Base-by-base conservation (phyloP, 176 grass and related monocot species). In the Eleusine indica region DNA sequence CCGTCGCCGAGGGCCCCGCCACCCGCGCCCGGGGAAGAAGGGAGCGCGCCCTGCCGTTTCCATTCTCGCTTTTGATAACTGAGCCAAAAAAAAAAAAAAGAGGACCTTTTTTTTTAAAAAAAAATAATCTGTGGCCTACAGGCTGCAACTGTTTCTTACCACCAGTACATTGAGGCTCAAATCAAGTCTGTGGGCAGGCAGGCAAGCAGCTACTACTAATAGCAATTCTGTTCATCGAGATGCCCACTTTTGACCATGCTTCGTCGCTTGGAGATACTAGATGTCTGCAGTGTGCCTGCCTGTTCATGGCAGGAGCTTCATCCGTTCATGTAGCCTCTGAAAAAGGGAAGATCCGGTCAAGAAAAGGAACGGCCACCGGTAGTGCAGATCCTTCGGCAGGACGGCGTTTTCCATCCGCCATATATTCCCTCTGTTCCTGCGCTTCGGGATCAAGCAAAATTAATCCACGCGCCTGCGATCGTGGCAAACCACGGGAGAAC, bases 391-490 rank as follows among this genome's bases (percentile, higher is more conserved):
- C 49, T 52, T 16, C 16, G 49, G 49, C 49, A 52, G 49, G 49
- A 52, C 49, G 49, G 49, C 49, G 49, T 52, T 52, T 52, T 52
- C 49, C 49, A 52, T 52, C 49, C 49, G 49, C 49, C 49, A 52
- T 52, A 52, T 52, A 52, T 52, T 15, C 49, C 14, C 53, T 76
- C 78, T 37, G 21, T 90, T 90, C 51, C 88, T 78, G 79, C 60
- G 28, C 88, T 90, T 90, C 1, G 21, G 21, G 88, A 82, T 77
- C 83, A 90, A 90, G 88, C 88, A 90, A 86, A 73, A 85, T 32
- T 57, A 15, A 66, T 7, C 60, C 61, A 0, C 15, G 9, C 28
- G 32, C 15, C 76, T 53, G 71, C 12, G 70, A 76, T 85, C 83
- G 19, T 72, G 88, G 37, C 66, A 47, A 54, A 56, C 71, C 49